A percentile compares a stretch with the other conserved stretches of the same genome.
These are phyloP conservation scores for Gracilaria domingensis DNA, from an alignment of 23 red algal species.

Conservation along the genomic window DNA sequence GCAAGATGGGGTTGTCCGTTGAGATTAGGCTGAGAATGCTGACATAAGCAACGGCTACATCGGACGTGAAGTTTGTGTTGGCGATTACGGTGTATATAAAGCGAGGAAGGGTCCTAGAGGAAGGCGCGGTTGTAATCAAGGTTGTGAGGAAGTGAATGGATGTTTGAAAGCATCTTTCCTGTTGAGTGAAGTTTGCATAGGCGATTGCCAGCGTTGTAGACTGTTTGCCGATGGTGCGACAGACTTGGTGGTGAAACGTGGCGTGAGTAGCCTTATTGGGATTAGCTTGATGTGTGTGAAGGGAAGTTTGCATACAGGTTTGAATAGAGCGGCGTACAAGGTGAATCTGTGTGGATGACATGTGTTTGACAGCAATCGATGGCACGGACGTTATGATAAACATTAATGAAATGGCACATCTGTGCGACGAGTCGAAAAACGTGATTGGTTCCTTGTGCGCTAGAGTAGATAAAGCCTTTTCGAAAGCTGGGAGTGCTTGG, in stretches of 20 bases:
- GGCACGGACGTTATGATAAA: constrained; percentile 20
- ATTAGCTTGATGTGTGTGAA: not conserved
- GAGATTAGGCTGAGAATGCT: not conserved
- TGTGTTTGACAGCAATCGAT: not conserved
- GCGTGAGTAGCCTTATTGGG: not conserved
- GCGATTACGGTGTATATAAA: not conserved
- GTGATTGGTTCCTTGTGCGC: not conserved
- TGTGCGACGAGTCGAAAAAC: not conserved
- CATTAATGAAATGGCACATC: not conserved
- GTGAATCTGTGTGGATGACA: not conserved
- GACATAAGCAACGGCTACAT: not conserved
- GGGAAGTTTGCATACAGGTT: not conserved
- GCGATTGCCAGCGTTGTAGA: not conserved
- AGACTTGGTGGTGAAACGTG: not conserved
- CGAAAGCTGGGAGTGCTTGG: not conserved
- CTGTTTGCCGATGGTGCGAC: not conserved
- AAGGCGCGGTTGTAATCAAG: not conserved
- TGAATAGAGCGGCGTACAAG: not conserved
- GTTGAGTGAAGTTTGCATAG: not conserved
- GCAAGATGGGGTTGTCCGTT: not conserved
- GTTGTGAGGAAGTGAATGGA: constrained; percentile 2
- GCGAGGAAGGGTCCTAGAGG: not conserved
- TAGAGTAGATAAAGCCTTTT: not conserved
- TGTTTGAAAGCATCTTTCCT: constrained; percentile 5
- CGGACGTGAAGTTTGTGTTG: not conserved